A percentile compares a stretch with the other conserved stretches of the same genome.
phyloP scores from a whole-genome alignment of 106 monocot genomes.

The Dioscorea alata region DNA sequence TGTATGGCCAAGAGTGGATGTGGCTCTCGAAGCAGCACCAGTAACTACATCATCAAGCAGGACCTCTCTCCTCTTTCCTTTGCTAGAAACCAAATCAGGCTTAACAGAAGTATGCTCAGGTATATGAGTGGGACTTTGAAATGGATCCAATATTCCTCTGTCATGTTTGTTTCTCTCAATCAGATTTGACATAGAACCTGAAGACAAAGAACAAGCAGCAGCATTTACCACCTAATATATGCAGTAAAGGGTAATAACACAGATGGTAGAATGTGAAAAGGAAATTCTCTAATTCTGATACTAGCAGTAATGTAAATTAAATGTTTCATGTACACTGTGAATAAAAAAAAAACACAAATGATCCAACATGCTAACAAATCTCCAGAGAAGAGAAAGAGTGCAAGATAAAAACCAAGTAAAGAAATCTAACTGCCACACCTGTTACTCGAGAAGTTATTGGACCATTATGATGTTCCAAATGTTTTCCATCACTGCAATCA shows the following conservation, averaged over 20 bases:
- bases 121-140: slow-evolving; percentile 18
- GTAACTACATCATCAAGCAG: slow-evolving; percentile 65
- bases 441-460: not conserved
- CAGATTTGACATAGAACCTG: not conserved
- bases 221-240: not conserved
- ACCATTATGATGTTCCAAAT: not conserved
- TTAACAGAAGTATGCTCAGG: slow-evolving; percentile 33
- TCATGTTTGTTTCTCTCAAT: slow-evolving; percentile 36
- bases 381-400: not conserved
- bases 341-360: not conserved
- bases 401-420: not conserved
- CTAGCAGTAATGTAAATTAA: not conserved
- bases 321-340: not conserved
- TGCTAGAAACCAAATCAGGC: slow-evolving; percentile 20
- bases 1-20: slow-evolving; percentile 18
- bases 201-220: not conserved
- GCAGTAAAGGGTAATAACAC: not conserved
- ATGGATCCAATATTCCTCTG: slow-evolving; percentile 21
- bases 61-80: slow-evolving; percentile 58
- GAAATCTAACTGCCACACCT: not conserved
- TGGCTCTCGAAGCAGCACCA: slow-evolving; percentile 31
- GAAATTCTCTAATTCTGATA: not conserved
- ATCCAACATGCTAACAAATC: not conserved
- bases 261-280: not conserved
- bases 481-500: slow-evolving; percentile 11